Evolutionary conservation across 345 rosid species (phyloP).

Genomic region (Citrus reticulata): DNA sequence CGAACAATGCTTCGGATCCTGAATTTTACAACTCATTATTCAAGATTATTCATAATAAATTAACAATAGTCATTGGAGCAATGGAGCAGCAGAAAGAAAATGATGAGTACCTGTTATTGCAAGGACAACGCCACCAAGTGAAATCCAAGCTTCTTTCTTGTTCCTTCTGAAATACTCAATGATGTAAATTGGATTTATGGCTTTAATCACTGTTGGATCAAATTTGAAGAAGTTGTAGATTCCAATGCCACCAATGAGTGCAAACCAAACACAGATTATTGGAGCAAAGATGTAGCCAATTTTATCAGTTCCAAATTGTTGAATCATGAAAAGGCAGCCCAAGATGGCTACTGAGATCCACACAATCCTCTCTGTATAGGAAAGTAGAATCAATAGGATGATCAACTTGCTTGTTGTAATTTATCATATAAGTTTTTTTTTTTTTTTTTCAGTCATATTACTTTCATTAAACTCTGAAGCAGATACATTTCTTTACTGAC

Average conservation of each 20-base stretch:
- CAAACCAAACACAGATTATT: slow-evolving; percentile 38
- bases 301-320: slow-evolving; percentile 48
- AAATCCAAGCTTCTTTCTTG: slow-evolving; percentile 39
- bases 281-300: slow-evolving; percentile 50
- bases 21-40: background rate
- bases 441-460: no score
- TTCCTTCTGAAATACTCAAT: slow-evolving; percentile 40
- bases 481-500: no score
- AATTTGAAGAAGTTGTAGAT: slow-evolving; percentile 35
- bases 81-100: no score
- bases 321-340: slow-evolving; percentile 38
- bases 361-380: slow-evolving; percentile 31
- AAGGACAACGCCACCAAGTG: slow-evolving; percentile 47
- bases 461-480: no score
- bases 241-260: slow-evolving; percentile 31
- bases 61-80: no score
- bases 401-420: background rate
- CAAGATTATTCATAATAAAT: background rate
- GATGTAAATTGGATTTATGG: slow-evolving; percentile 40
- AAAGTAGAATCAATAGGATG: background rate
- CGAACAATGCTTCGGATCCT: slow-evolving; percentile 56
- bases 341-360: slow-evolving; percentile 42
- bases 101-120: slow-evolving; percentile 32
- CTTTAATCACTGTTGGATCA: slow-evolving; percentile 32
- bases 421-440: no score